Conservation (phyloP, 2,329 filamentous ascomycete species). For the Aphanocladium album region DNA sequence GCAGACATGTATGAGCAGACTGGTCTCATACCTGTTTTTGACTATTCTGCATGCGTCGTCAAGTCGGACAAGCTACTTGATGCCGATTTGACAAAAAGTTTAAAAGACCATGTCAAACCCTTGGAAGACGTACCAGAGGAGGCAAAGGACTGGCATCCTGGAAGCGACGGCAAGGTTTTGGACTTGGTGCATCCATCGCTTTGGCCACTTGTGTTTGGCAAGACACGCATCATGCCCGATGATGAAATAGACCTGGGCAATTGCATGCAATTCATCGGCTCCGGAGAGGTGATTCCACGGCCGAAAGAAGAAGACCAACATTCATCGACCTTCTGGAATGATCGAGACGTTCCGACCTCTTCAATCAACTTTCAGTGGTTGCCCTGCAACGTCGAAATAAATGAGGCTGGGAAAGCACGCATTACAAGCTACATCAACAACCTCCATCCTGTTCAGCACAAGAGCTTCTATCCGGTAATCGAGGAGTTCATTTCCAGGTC, state of each 20-base stretch:
- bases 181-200: slow-evolving; percentile 61
- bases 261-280: neutral
- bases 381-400: slow-evolving; percentile 44
- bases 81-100: slow-evolving; percentile 22
- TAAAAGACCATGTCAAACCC: slow-evolving; percentile 37
- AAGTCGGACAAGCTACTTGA: slow-evolving; percentile 29
- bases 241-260: neutral
- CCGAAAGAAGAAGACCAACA: neutral
- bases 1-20: slow-evolving; percentile 29
- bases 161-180: slow-evolving; percentile 50
- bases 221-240: neutral
- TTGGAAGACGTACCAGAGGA: slow-evolving; percentile 48
- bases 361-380: slow-evolving; percentile 40
- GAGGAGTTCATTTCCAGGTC: slow-evolving; percentile 35
- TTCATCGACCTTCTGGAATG: neutral
- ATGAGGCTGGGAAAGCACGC: slow-evolving; percentile 26
- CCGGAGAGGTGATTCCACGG: neutral
- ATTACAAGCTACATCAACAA: slow-evolving; percentile 52
- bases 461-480: slow-evolving; percentile 34
- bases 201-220: slow-evolving; percentile 53
- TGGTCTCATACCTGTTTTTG: slow-evolving; percentile 29
- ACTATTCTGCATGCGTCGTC: slow-evolving; percentile 27
- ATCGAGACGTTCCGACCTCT: neutral
- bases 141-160: slow-evolving; percentile 57
- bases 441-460: slow-evolving; percentile 39